A percentile compares a stretch with the other conserved stretches of the same genome.
These are phyloP conservation scores for Solanum sitiens DNA, from an alignment of 257 asterid genomes.

Conservation along the genomic window DNA sequence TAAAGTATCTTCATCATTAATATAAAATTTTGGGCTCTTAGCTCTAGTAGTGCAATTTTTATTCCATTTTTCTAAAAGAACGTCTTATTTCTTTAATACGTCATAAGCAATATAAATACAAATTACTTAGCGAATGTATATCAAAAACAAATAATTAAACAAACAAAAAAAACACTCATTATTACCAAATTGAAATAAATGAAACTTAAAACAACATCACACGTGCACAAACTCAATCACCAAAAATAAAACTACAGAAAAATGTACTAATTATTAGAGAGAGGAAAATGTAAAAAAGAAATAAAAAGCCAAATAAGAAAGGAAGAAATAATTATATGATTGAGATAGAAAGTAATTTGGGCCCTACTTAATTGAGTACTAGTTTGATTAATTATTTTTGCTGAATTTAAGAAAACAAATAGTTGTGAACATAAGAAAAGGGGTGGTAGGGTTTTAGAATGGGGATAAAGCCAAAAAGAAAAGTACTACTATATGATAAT, in stretches of 20 bases:
- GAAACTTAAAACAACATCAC: constrained; percentile 16
- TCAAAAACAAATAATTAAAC: not conserved
- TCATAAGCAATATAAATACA: not conserved
- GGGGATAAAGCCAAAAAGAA: constrained; percentile 2
- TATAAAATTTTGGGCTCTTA: too few relatives aligned
- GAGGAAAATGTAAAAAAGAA: not conserved
- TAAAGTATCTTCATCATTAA: too few relatives aligned
- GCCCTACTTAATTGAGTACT: constrained; percentile 3
- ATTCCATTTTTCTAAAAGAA: too few relatives aligned
- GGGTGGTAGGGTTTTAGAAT: not conserved
- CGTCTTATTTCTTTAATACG: not conserved
- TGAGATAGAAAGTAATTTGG: not conserved
- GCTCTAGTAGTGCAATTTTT: too few relatives aligned
- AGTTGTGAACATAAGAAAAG: constrained; percentile 7
- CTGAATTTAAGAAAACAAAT: constrained; percentile 22
- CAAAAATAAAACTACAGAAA: not conserved
- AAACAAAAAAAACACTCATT: not conserved
- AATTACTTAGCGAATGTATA: not conserved
- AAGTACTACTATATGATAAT: not conserved
- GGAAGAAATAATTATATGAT: not conserved
- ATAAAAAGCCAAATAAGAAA: not conserved
- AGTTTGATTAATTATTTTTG: constrained; percentile 1
- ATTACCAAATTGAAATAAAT: not conserved
- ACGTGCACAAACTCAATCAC: constrained; percentile 17
- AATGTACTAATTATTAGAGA: constrained; percentile 3